phyloP scores from a whole-genome alignment of 2,329 filamentous ascomycete genomes.

The Cordyceps pruinosa region DNA sequence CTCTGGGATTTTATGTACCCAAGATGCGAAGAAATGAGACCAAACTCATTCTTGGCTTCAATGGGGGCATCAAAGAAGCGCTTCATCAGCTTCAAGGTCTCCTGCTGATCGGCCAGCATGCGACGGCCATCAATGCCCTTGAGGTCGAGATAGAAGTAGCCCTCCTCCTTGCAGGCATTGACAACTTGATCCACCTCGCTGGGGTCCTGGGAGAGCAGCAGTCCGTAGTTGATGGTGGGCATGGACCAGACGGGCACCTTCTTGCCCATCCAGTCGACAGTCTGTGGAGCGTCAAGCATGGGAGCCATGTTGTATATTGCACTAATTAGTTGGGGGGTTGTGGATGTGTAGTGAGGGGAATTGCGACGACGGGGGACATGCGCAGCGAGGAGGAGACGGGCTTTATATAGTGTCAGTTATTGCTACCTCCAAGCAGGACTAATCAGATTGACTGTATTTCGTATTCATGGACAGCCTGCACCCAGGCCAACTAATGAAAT shows the following conservation, averaged over 20 bases:
- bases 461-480: not conserved
- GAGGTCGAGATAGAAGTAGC: conserved; percentile 51
- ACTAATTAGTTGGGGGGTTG: not conserved
- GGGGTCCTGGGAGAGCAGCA: conserved; percentile 47
- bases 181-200: conserved; percentile 45
- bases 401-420: not conserved
- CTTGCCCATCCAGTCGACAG: conserved; percentile 43
- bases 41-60: conserved; percentile 50
- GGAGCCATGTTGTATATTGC: conserved; percentile 24
- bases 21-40: conserved; percentile 46
- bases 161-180: conserved; percentile 41
- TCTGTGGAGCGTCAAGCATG: conserved; percentile 33
- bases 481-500: not conserved
- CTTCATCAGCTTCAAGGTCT: conserved; percentile 47
- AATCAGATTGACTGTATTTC: not conserved
- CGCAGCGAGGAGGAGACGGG: not conserved
- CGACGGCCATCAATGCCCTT: conserved; percentile 45
- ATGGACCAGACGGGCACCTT: conserved; percentile 43
- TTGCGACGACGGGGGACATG: not conserved
- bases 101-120: conserved; percentile 45
- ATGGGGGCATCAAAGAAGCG: conserved; percentile 47
- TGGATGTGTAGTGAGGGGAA: not conserved
- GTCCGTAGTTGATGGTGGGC: conserved; percentile 45
- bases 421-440: not conserved
- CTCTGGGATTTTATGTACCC: conserved; percentile 27